phyloP scores from a whole-genome alignment of 176 grass and related monocot species.

The Sorghum bicolor region DNA sequence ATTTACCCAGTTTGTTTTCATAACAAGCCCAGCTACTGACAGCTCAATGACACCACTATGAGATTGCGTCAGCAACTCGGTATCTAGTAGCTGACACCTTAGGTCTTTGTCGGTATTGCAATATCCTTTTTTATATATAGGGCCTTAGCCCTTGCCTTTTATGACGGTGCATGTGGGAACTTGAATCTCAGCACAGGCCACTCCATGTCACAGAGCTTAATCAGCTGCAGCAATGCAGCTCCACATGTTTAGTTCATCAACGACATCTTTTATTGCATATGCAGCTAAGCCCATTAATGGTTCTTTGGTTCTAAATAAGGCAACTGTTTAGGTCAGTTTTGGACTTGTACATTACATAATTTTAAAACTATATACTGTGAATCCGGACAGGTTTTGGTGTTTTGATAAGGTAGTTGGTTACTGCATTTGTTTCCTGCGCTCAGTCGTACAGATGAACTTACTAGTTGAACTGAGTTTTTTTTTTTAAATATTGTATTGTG shows the following conservation, averaged over 20 bases:
- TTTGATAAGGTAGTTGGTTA: background rate
- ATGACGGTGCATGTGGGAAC: background rate
- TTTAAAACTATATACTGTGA: background rate
- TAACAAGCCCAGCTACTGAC: background rate
- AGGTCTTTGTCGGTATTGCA: background rate
- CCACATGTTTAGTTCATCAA: background rate
- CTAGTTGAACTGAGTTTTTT: background rate
- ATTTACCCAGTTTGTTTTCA: background rate
- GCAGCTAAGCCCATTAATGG: background rate
- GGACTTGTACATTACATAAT: background rate
- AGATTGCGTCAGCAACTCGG: background rate
- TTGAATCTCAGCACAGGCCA: background rate
- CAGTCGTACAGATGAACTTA: constrained; percentile 6
- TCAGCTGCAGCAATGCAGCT: background rate
- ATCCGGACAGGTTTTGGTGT: background rate
- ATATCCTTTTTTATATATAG: background rate
- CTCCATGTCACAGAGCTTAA: background rate
- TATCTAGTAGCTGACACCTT: background rate
- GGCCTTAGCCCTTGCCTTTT: background rate
- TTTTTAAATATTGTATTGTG: background rate
- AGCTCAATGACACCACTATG: background rate
- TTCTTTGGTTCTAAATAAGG: background rate
- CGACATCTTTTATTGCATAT: background rate
- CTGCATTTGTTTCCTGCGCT: background rate
- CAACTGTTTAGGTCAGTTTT: background rate